Conservation (phyloP, 441 rosid species). For the Pelargonium cotyledonis region DNA sequence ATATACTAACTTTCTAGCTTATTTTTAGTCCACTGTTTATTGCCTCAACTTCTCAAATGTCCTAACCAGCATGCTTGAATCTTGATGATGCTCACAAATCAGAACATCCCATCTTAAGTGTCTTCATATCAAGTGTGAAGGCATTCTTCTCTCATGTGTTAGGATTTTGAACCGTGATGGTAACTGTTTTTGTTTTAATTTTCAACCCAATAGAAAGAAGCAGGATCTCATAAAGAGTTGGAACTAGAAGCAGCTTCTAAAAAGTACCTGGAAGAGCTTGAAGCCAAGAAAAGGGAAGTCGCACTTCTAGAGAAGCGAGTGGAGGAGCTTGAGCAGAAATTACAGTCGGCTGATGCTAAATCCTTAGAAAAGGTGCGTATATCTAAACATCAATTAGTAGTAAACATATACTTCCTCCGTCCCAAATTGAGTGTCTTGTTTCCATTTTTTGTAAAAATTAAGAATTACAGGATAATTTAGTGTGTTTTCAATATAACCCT, state of each 20-base stretch:
- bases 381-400: neutral
- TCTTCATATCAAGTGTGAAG: neutral
- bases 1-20: too few relatives aligned
- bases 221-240: conserved; percentile 38
- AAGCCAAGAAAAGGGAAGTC: conserved; percentile 57
- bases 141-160: neutral
- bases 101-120: neutral
- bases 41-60: neutral
- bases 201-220: conserved; percentile 42
- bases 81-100: neutral
- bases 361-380: conserved; percentile 50
- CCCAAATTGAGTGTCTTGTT: too few relatives aligned
- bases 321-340: conserved; percentile 65
- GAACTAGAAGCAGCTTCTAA: conserved; percentile 55
- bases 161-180: neutral
- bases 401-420: too few relatives aligned
- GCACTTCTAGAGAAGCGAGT: conserved; percentile 43
- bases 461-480: too few relatives aligned
- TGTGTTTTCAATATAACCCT: too few relatives aligned
- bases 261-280: conserved; percentile 58
- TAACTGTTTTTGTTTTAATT: conserved; percentile 2
- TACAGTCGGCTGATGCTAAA: conserved; percentile 50
- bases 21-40: neutral
- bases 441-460: too few relatives aligned
- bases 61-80: too few relatives aligned